Evolutionary conservation across 2,329 filamentous ascomycete genomes (phyloP).

Genomic region (Lachnellula hyalina): DNA sequence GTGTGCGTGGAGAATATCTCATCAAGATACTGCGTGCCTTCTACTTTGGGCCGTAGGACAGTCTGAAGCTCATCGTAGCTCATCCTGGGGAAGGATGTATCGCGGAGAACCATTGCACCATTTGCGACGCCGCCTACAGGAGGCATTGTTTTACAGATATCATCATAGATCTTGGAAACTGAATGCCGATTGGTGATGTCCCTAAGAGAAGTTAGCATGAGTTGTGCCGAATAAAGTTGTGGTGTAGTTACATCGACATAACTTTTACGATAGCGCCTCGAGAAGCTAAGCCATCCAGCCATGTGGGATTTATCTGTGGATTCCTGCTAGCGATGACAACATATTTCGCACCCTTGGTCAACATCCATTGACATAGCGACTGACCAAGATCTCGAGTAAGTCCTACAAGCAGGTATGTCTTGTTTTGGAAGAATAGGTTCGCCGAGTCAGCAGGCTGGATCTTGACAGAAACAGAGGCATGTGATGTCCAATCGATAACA

Average conservation of each 20-base stretch:
- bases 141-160: slow-evolving; percentile 6
- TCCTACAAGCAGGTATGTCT: slow-evolving; percentile 31
- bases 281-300: slow-evolving; percentile 18
- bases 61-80: slow-evolving; percentile 21
- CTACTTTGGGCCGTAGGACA: slow-evolving; percentile 33
- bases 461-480: slow-evolving; percentile 20
- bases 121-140: slow-evolving; percentile 38
- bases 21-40: slow-evolving; percentile 31
- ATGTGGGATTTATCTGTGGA: slow-evolving; percentile 31
- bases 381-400: slow-evolving; percentile 29
- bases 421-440: slow-evolving; percentile 14
- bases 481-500: slow-evolving; percentile 8
- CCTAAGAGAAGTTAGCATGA: background rate
- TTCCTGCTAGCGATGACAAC: slow-evolving; percentile 37
- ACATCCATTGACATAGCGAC: slow-evolving; percentile 38
- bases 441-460: background rate
- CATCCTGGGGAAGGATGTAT: slow-evolving; percentile 31
- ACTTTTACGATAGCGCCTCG: background rate
- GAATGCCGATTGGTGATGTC: slow-evolving; percentile 3
- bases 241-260: background rate
- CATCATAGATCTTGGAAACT: background rate
- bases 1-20: slow-evolving; percentile 25
- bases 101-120: slow-evolving; percentile 40
- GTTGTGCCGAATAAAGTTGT: background rate
- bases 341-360: slow-evolving; percentile 32